Base-by-base conservation (phyloP, 2,329 filamentous ascomycete genomes). In the Calonectria pteridis region DNA sequence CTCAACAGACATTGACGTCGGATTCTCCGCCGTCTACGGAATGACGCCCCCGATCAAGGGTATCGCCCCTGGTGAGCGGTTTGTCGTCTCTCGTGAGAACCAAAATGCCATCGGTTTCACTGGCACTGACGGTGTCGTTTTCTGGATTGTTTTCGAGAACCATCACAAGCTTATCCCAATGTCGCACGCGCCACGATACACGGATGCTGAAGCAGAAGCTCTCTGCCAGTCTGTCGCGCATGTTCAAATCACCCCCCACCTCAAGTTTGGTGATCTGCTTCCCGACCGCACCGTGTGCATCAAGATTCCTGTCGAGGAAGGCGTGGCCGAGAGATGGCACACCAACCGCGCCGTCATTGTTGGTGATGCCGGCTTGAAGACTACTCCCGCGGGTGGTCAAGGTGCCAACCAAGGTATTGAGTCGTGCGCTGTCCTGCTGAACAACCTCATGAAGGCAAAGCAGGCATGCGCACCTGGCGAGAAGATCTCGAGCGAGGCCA, bases 111-210 rank as follows among this genome's bases (percentile, higher is more conserved):
- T 59, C 14, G 55, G 55, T 28, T 59, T 59, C 55, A 59, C 55
- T 14, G 55, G 55, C n/a, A 59, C 55, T 13, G 55, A 59, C 55
- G 55, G 55, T 40, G 55, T 59, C 23, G 55, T 59, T 33, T 59
- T 59, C 55, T 59, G 55, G 55, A 59, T 59, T 40, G 55, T 59
- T 28, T 59, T 59, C 55, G 55, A 59, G 55, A 59, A 59, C 33
- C 33, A 59, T 23, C 55, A 59, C 55, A 59, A 59, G 31, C 55
- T 37, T 40, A 40, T 28, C 55, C 55, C 55, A 0, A 59, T 59
- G 55, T 59, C 55, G 11, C 33, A 59, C 33, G 55, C 55, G 4
- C 33, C n/a, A 3, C 33, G 33, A 59, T 59, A 59, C 55, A 59
- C 55, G 6, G 55, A 59, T 14, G 55, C 55, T 59, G 55, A 59